phyloP scores from a whole-genome alignment of 495 filamentous ascomycete genomes.

The Choiromyces venosus region DNA sequence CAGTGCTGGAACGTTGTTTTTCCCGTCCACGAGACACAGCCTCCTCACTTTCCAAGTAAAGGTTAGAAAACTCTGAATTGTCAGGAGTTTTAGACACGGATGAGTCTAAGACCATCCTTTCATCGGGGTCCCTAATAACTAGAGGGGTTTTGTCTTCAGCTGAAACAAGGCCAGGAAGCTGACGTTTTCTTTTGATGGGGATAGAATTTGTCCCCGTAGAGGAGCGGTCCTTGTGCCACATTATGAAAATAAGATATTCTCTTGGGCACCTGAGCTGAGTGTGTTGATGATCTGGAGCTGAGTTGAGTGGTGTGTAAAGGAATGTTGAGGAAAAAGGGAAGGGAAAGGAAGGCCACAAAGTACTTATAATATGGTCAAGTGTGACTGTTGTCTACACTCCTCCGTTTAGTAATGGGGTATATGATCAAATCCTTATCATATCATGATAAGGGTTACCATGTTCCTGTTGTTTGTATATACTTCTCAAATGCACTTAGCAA shows the following conservation, averaged over 20 bases:
- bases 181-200: background rate
- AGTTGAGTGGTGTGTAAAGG: background rate
- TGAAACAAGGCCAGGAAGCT: background rate
- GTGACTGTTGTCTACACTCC: background rate
- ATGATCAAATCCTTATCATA: background rate
- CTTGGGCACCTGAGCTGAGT: background rate
- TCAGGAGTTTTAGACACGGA: background rate
- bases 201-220: background rate
- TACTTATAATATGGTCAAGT: background rate
- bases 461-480: background rate
- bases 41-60: background rate
- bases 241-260: background rate
- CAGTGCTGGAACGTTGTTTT: background rate
- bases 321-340: background rate
- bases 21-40: background rate
- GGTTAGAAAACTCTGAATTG: background rate
- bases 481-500: too few relatives aligned
- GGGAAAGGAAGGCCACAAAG: background rate
- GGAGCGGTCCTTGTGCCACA: background rate
- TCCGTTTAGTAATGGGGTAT: background rate
- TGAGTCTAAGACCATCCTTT: background rate
- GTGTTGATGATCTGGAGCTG: background rate
- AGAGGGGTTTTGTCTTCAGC: background rate
- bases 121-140: background rate
- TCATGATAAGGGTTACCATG: background rate